A percentile compares a stretch with the other conserved stretches of the same genome.
Conservation (phyloP, 2,329 filamentous ascomycete species). For the Alternaria longipes region DNA sequence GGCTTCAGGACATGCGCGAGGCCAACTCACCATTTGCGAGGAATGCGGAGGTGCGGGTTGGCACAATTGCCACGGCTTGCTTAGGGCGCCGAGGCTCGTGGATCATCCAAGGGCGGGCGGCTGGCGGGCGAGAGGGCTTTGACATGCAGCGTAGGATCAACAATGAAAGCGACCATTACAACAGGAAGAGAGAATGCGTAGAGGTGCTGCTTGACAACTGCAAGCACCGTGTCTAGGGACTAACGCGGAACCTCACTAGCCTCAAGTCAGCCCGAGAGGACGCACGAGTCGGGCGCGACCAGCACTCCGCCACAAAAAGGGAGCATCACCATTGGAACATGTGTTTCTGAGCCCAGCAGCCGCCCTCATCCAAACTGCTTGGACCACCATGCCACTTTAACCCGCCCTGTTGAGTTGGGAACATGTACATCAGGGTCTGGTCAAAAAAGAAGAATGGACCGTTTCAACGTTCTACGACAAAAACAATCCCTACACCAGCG, state of each 20-base stretch:
- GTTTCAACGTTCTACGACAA: conserved; percentile 1
- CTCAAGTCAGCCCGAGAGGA: conserved; percentile 1
- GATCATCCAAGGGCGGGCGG: conserved; percentile 24
- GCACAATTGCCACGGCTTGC: conserved; percentile 30
- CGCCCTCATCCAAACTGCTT: background rate
- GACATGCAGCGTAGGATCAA: conserved; percentile 15
- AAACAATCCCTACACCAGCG: background rate
- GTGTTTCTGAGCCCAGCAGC: background rate
- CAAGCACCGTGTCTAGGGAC: conserved; percentile 10
- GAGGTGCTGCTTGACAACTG: conserved; percentile 12
- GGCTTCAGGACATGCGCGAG: background rate
- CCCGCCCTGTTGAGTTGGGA: background rate
- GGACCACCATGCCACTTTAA: background rate
- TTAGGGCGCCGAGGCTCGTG: conserved; percentile 18
- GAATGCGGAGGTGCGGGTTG: conserved; percentile 27
- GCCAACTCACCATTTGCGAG: conserved; percentile 36
- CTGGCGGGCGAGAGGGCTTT: conserved; percentile 11
- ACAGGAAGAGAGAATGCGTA: conserved; percentile 14
- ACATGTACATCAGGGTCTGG: background rate
- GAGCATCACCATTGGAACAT: background rate
- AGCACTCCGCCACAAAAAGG: conserved; percentile 6
- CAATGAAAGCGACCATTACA: conserved; percentile 21
- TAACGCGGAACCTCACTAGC: conserved; percentile 10
- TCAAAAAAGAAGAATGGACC: background rate
- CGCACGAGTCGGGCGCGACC: conserved; percentile 14